A percentile compares a stretch with the other conserved stretches of the same genome.
Evolutionary conservation across 2,329 filamentous ascomycete genomes (phyloP).

Genomic region (Madurella fahalii): DNA sequence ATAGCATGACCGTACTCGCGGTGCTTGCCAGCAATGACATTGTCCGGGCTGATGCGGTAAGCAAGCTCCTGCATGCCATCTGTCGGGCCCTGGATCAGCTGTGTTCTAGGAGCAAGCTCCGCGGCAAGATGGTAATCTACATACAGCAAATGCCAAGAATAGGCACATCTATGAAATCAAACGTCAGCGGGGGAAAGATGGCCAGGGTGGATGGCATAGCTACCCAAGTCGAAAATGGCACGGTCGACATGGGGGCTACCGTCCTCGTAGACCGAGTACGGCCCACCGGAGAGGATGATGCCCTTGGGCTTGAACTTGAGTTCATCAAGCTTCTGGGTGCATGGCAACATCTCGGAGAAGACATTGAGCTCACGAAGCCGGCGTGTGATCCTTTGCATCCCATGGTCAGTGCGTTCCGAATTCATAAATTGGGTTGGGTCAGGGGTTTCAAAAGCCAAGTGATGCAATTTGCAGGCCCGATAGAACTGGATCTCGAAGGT

Average conservation of each 20-base stretch:
- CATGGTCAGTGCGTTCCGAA: constrained; percentile 6
- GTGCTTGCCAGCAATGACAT: constrained; percentile 25
- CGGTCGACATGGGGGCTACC: constrained; percentile 65
- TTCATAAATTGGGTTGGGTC: not conserved
- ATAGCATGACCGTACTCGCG: constrained; percentile 47
- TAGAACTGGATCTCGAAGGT: not conserved
- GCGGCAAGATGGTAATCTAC: not conserved
- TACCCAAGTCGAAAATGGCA: constrained; percentile 70
- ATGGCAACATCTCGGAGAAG: constrained; percentile 84
- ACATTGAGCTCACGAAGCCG: constrained; percentile 26
- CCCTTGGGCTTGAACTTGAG: constrained; percentile 77
- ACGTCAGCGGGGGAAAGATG: constrained; percentile 22
- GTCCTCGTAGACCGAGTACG: constrained; percentile 75
- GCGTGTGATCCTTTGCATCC: constrained; percentile 20
- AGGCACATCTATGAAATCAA: constrained; percentile 25
- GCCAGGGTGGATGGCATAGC: constrained; percentile 42
- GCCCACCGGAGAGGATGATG: constrained; percentile 61
- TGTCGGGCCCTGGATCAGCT: constrained; percentile 20
- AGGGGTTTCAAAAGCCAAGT: not conserved
- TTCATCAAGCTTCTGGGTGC: constrained; percentile 75
- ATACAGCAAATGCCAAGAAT: constrained; percentile 34
- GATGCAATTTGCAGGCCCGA: not conserved
- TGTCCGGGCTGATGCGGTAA: constrained; percentile 55
- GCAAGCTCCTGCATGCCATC: constrained; percentile 66
- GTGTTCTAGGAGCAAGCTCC: not conserved